Evolutionary conservation across 805 yeast species (phyloP).

Genomic region (Nakazawaea wyomingensis): DNA sequence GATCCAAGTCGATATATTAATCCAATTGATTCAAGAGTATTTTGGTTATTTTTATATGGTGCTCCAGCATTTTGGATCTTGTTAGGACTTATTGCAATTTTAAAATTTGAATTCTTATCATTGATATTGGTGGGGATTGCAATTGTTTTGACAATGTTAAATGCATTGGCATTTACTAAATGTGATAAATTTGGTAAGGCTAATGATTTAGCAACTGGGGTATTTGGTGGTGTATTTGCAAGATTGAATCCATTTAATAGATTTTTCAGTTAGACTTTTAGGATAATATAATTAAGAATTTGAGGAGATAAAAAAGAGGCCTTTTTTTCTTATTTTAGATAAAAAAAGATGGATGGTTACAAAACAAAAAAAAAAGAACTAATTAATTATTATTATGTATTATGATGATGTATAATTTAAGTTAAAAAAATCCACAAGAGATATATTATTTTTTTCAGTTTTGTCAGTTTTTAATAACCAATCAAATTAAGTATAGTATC

Average conservation of each 20-base stretch:
- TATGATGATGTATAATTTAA: too few relatives aligned
- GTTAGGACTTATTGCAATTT: conserved; percentile 69
- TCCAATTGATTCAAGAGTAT: conserved; percentile 85
- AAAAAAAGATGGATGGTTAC: too few relatives aligned
- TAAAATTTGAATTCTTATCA: conserved; percentile 70
- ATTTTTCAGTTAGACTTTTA: not conserved
- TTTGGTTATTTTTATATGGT: conserved; percentile 75
- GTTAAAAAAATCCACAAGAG: too few relatives aligned
- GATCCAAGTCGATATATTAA: conserved; percentile 69
- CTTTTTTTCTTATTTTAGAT: too few relatives aligned
- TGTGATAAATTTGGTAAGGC: conserved; percentile 93
- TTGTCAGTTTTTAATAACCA: too few relatives aligned
- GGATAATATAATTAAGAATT: not conserved
- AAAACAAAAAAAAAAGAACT: too few relatives aligned
- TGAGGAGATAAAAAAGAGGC: too few relatives aligned
- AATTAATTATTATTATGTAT: too few relatives aligned
- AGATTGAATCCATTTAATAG: conserved; percentile 38
- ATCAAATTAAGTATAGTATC: too few relatives aligned
- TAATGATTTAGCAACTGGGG: conserved; percentile 53
- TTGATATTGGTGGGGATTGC: conserved; percentile 63
- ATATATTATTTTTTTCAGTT: too few relatives aligned
- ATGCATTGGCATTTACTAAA: conserved; percentile 84
- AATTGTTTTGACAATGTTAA: conserved; percentile 66
- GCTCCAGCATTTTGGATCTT: conserved; percentile 74
- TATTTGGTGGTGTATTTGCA: conserved; percentile 44